Base-by-base conservation (phyloP, 208 protist species). In the Porcisia hertigi region DNA sequence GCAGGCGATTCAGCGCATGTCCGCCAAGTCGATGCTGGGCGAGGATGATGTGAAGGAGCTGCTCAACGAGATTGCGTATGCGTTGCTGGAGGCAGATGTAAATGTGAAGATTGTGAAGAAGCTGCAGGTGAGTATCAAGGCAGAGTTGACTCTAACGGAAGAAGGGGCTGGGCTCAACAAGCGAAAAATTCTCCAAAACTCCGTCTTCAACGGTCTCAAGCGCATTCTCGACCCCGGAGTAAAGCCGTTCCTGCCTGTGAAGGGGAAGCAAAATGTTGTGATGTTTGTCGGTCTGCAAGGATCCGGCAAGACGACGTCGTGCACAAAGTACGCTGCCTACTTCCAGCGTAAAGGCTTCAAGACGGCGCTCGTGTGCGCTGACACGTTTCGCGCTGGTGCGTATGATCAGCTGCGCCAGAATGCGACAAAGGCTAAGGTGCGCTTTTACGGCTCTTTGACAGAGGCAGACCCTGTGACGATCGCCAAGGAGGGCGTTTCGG, bases 251-350 rank as follows among this genome's bases (percentile, higher is more conserved):
- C 82, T 96, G 69, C 98, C 98, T 5, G 88, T 82, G 67, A 99
- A 99, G 83, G 97, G 98, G 52, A 97, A 98, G 82, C 80, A 92
- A 7, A 99, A 99, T 83, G 92, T 99, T 18, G 97, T 99, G 69
- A 99, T 99, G 99, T 99, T 99, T 89, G 99, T 99, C 2, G 99
- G 99, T 58, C 92, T 99, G 66, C 99, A 99, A 80, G 98, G 96
- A 52, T 88, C 94, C n/a, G 96, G 96, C 67, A 98, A 98, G 84
- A 99, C 99, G 8, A 99, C 99, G 5, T 99, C 98, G 18, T 99
- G 98, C 76, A 99, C 99, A 59, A 99, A 99, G 85, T 98, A 98
- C 79, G 98, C 96, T 1, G 89, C 95, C 30, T 98, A 97, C 86
- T 99, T 98, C 86, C 86, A 98, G 83, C 87, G 92, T 25, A 99